These are phyloP conservation scores for Salix arbutifolia DNA, from an alignment of 345 rosid genomes.

Conservation along the genomic window DNA sequence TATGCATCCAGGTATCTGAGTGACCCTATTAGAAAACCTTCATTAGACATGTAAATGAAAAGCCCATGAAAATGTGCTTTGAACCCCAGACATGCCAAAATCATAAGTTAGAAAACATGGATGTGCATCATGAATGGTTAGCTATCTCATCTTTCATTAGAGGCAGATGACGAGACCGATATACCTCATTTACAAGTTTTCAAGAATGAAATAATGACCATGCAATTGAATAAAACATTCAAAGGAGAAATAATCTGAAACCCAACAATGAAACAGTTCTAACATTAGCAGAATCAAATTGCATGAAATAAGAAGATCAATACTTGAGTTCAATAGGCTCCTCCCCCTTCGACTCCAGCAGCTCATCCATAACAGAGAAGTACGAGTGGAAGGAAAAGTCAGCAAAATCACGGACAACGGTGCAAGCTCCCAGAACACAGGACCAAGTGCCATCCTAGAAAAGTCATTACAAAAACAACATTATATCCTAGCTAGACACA, in stretches of 20 bases:
- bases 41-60: neutral
- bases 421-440: constrained; percentile 20
- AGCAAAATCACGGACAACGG: constrained; percentile 20
- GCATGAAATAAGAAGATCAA: neutral
- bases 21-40: constrained; percentile 3
- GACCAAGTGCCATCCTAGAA: constrained; percentile 22
- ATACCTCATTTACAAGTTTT: too few species aligned
- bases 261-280: neutral
- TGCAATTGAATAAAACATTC: neutral
- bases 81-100: too few species aligned
- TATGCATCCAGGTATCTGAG: constrained; percentile 21
- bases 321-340: constrained; percentile 23
- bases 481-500: neutral
- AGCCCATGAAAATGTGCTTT: too few species aligned
- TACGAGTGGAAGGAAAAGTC: constrained; percentile 25
- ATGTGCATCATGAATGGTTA: too few species aligned
- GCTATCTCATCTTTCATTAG: too few species aligned
- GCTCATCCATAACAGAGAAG: constrained; percentile 25
- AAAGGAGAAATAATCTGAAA: neutral
- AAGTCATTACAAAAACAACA: neutral
- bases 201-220: too few species aligned
- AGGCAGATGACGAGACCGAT: too few species aligned
- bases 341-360: constrained; percentile 12
- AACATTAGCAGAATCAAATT: neutral
- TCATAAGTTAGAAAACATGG: too few species aligned